A percentile compares a stretch with the other conserved stretches of the same genome.
phyloP scores from a whole-genome alignment of 331 rosid species.

The Pyrus hybrid region DNA sequence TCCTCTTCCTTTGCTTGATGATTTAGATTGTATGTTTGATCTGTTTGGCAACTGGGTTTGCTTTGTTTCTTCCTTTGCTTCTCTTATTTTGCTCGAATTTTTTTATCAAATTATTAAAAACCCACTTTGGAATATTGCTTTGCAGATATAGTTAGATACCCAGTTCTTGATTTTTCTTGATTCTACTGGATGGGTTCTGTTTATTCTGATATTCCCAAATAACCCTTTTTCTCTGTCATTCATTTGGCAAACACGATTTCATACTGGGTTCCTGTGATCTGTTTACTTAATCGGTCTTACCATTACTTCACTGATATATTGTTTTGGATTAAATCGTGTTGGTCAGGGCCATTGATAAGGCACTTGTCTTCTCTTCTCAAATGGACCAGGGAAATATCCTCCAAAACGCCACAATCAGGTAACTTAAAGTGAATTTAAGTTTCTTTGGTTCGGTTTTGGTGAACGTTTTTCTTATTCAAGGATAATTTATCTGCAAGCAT shows the following conservation, averaged over 20 bases:
- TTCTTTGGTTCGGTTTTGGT: background rate
- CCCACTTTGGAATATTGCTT: background rate
- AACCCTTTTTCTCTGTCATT: background rate
- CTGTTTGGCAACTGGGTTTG: conserved; percentile 21
- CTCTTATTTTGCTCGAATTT: background rate
- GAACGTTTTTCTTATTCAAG: background rate
- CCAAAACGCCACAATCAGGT: conserved; percentile 76
- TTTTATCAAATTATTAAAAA: too few species aligned
- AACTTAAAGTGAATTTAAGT: background rate
- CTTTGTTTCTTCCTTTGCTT: conserved; percentile 7
- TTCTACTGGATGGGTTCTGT: background rate
- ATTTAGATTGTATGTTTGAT: conserved; percentile 8
- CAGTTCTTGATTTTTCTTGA: background rate
- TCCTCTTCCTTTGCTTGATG: conserved; percentile 5
- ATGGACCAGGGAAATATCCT: conserved; percentile 77
- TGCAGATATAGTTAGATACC: background rate
- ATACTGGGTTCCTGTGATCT: background rate
- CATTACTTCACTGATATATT: background rate
- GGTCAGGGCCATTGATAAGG: conserved; percentile 73
- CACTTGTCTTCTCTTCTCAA: conserved; percentile 68
- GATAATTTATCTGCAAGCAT: background rate
- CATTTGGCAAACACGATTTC: background rate
- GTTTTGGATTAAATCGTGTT: conserved; percentile 11
- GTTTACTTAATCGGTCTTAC: background rate
- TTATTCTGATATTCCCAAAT: conserved; percentile 1